Evolutionary conservation across 352 stramenopile genomes (phyloP).

Genomic region (Globisporangium camurandrum): DNA sequence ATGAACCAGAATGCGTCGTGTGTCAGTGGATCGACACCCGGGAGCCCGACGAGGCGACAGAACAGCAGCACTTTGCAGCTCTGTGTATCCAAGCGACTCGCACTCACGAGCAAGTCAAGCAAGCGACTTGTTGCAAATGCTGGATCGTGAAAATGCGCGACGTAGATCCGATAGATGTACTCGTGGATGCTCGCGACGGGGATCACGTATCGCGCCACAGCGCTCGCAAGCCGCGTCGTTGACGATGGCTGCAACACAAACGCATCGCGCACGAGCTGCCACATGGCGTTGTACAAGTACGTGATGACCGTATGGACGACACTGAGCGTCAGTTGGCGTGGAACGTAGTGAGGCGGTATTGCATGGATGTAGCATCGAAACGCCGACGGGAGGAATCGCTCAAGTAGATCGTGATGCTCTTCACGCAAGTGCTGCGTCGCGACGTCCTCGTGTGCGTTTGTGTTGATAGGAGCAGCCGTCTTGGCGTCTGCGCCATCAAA

Average conservation of each 20-base stretch:
- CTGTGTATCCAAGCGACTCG: slow-evolving; percentile 39
- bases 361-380: slow-evolving; percentile 21
- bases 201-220: slow-evolving; percentile 7
- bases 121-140: slow-evolving; percentile 29
- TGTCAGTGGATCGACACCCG: slow-evolving; percentile 26
- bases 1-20: slow-evolving; percentile 46
- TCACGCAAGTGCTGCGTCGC: slow-evolving; percentile 1
- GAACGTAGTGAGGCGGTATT: slow-evolving; percentile 28
- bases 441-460: not conserved
- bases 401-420: slow-evolving; percentile 22
- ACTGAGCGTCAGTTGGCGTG: slow-evolving; percentile 26
- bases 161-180: slow-evolving; percentile 42
- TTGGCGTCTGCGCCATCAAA: not conserved
- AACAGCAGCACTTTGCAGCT: slow-evolving; percentile 53
- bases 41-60: slow-evolving; percentile 27
- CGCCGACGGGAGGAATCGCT: slow-evolving; percentile 23
- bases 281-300: slow-evolving; percentile 40
- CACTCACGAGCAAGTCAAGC: slow-evolving; percentile 37
- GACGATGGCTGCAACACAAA: slow-evolving; percentile 15
- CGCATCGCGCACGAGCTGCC: slow-evolving; percentile 31
- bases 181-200: slow-evolving; percentile 25
- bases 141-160: slow-evolving; percentile 35
- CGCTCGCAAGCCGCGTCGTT: slow-evolving; percentile 10
- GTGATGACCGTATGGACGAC: slow-evolving; percentile 35
- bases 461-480: not conserved